Evolutionary conservation across 1,284 basidiomycete genomes (phyloP).

Genomic region (Cystobasidiaceae sp.): DNA sequence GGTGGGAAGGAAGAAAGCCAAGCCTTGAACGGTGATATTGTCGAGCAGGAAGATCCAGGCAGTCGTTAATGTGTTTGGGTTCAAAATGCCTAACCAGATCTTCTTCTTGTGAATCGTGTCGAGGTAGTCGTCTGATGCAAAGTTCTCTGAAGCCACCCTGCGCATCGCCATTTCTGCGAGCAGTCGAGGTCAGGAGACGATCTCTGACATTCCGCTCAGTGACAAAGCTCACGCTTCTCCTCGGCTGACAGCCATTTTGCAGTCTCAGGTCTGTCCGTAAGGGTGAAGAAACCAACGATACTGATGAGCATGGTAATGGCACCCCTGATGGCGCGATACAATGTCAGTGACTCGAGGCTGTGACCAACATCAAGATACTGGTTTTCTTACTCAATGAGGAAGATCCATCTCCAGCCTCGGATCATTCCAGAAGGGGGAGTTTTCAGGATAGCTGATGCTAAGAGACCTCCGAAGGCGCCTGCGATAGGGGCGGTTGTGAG

Average conservation of each 20-base stretch:
- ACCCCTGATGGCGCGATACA: too few relatives aligned
- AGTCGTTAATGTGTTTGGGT: conserved; percentile 34
- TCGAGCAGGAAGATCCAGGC: conserved; percentile 47
- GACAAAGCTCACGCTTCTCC: conserved; percentile 40
- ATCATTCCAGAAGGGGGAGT: not conserved
- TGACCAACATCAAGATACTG: too few relatives aligned
- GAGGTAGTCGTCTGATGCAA: conserved; percentile 42
- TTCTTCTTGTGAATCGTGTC: conserved; percentile 40
- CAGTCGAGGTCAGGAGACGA: too few relatives aligned
- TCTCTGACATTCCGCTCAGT: too few relatives aligned
- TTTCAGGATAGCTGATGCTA: conserved; percentile 38
- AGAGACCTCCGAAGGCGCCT: conserved; percentile 44
- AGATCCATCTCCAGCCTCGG: conserved; percentile 40
- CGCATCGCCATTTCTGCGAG: conserved; percentile 32
- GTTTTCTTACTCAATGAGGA: conserved; percentile 46
- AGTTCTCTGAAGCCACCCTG: conserved; percentile 46
- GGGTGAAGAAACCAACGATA: conserved; percentile 43
- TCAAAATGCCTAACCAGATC: conserved; percentile 39
- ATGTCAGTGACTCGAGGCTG: too few relatives aligned
- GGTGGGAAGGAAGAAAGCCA: conserved; percentile 45
- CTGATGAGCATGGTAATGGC: conserved; percentile 46
- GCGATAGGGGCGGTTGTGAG: conserved; percentile 37
- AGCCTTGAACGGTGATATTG: conserved; percentile 43
- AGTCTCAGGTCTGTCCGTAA: conserved; percentile 44
- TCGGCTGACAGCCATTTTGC: conserved; percentile 45